Base-by-base conservation (phyloP, 129 eudicot genomes). In the Silybum marianum region DNA sequence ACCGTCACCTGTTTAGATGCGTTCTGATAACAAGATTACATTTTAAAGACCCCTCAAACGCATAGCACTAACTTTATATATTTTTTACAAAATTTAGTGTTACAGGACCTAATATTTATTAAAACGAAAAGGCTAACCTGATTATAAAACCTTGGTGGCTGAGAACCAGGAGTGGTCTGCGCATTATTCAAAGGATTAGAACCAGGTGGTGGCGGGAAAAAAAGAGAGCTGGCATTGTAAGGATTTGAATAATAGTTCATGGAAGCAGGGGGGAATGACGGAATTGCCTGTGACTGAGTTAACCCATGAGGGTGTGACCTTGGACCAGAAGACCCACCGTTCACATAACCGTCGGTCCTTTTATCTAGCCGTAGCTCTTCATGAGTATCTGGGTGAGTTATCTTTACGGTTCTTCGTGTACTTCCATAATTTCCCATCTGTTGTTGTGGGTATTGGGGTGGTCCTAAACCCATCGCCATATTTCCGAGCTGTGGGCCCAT, bases 331-430 rank as follows among this genome's bases (percentile, higher is more conserved):
- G 91, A 79, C 30, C 88, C 86, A 69, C 86, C 74, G 66, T 90
- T 89, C 19, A 16, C 26, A 70, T 58, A 63, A n/a, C 71, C 79
- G 46, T 86, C 90, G 6, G 76, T 72, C 76, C 85, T 77, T 71
- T 78, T 83, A 73, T 85, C 96, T 12, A 95, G 86, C 73, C 85
- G 89, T 81, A 95, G 82, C 83, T 92, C 99, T 83, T 95, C 98
- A 40, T 78, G 98, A 46, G 99, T 95, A 1, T 91, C 92, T 1
- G 99, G 99, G 69, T 95, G 93, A 83, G 99, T 95, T 44, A 95
- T 95, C 94, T 95, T 95, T 67, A 95, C 98, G 11, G 90, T 36
- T 82, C 82, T 91, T 42, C 97, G 98, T 18, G 85, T 32, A 78
- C 78, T 82, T n/a, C 81, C 84, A 60, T 65, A 89, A 58, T 83